Evolutionary conservation across 2,329 filamentous ascomycete genomes (phyloP).

Genomic region (Apiospora kogelbergensis): DNA sequence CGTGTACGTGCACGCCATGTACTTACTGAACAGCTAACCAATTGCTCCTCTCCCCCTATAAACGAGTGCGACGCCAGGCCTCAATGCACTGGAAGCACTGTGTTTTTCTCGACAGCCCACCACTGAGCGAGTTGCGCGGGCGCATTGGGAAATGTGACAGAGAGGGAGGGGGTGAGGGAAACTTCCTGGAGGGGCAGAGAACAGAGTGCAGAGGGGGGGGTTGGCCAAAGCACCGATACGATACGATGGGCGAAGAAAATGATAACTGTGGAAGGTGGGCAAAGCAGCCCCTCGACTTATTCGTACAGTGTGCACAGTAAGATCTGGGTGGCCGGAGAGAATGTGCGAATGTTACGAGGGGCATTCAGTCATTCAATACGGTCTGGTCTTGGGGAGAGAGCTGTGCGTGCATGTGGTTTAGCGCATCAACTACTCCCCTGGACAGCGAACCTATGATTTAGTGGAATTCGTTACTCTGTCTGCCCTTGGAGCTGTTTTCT

Average conservation of each 20-base stretch:
- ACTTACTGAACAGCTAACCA: background rate
- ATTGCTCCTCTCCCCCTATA: background rate
- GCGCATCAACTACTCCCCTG: conserved; percentile 1
- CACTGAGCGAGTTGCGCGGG: background rate
- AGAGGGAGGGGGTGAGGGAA: conserved; percentile 3
- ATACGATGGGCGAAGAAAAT: background rate
- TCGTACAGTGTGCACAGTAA: conserved; percentile 6
- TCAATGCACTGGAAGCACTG: background rate
- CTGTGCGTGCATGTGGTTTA: conserved; percentile 8
- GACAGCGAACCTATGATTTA: conserved; percentile 5
- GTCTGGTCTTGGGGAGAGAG: conserved; percentile 4
- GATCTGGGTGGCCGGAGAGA: background rate
- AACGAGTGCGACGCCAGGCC: background rate
- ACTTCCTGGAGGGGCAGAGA: conserved; percentile 5
- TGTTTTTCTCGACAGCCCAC: background rate
- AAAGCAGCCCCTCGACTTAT: background rate
- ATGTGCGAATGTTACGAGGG: conserved; percentile 6
- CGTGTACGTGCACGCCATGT: background rate
- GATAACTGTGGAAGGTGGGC: conserved; percentile 3
- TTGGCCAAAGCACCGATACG: background rate
- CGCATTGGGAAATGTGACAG: background rate
- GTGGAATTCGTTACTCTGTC: background rate
- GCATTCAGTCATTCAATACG: background rate
- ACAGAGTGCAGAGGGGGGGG: background rate
- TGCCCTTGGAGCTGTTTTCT: background rate